A percentile compares a stretch with the other conserved stretches of the same genome.
Evolutionary conservation across 495 filamentous ascomycete genomes (phyloP).

Genomic region (Ramalina intermedia): DNA sequence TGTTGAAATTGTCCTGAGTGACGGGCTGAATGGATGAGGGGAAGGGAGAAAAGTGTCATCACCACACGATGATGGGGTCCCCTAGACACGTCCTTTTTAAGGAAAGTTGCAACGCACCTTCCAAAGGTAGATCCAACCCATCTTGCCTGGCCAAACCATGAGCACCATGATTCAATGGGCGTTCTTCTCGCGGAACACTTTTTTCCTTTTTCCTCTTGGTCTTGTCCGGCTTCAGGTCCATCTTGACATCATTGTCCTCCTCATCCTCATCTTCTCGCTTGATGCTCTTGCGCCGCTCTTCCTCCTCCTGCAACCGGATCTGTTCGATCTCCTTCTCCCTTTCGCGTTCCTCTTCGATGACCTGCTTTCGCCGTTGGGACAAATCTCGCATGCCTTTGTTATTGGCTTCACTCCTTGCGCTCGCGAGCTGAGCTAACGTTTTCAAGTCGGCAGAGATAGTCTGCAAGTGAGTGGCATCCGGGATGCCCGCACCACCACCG

Average conservation of each 20-base stretch:
- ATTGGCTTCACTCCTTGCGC: slow-evolving; percentile 44
- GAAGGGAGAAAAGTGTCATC: no score
- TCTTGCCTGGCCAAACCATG: slow-evolving; percentile 55
- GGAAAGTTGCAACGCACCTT: slow-evolving; percentile 39
- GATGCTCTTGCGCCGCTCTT: slow-evolving; percentile 27
- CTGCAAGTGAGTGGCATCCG: slow-evolving; percentile 60
- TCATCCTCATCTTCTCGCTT: slow-evolving; percentile 30
- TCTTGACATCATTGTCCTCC: slow-evolving; percentile 30
- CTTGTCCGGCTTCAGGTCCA: slow-evolving; percentile 29
- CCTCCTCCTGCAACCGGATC: slow-evolving; percentile 28
- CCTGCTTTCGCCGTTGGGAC: slow-evolving; percentile 45
- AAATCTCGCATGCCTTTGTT: slow-evolving; percentile 62
- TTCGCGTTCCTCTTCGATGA: slow-evolving; percentile 34
- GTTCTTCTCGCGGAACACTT: slow-evolving; percentile 35
- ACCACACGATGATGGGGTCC: neutral
- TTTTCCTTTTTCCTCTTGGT: slow-evolving; percentile 39
- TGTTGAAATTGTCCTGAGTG: neutral
- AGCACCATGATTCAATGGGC: slow-evolving; percentile 46
- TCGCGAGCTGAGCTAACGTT: slow-evolving; percentile 48
- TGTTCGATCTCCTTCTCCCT: slow-evolving; percentile 19
- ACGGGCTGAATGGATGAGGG: no score
- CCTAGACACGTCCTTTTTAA: no score
- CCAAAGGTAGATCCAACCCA: slow-evolving; percentile 38
- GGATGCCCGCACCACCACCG: slow-evolving; percentile 44
- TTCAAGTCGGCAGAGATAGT: slow-evolving; percentile 52